phyloP scores from a whole-genome alignment of 164 flowering plant genomes.

The Vitis rupestris region DNA sequence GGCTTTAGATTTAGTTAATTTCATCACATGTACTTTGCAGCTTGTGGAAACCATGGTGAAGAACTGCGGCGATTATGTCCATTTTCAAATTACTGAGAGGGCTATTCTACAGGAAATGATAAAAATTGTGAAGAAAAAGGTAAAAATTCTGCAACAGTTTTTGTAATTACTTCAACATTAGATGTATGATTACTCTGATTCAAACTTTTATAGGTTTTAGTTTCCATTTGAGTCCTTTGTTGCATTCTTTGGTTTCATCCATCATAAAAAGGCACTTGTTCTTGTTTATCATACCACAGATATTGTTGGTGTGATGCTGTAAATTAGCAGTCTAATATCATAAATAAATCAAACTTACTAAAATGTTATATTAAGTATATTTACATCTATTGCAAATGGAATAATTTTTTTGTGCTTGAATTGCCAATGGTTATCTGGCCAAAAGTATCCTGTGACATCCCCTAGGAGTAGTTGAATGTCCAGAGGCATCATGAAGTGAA shows the following conservation, averaged over 20 bases:
- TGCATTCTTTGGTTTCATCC: neutral
- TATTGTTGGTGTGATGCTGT: too few relatives aligned
- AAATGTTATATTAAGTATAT: too few relatives aligned
- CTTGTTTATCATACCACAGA: too few relatives aligned
- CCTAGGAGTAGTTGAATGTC: neutral
- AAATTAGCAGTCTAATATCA: too few relatives aligned
- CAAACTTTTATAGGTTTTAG: neutral
- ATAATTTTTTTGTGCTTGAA: too few relatives aligned
- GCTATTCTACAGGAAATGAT: constrained; percentile 70
- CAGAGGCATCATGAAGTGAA: neutral
- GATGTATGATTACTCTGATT: neutral
- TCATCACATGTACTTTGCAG: constrained; percentile 28
- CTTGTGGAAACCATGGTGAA: constrained; percentile 83
- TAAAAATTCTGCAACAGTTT: constrained; percentile 7
- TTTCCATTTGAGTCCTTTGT: neutral
- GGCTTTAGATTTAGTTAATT: too few relatives aligned
- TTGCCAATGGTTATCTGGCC: too few relatives aligned
- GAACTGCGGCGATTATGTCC: constrained; percentile 76
- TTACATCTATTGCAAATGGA: too few relatives aligned
- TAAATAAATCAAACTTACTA: too few relatives aligned
- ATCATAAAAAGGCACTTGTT: too few relatives aligned
- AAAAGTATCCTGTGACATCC: neutral
- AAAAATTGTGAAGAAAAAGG: constrained; percentile 81
- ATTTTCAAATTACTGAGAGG: constrained; percentile 66
- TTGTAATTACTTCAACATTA: neutral